Evolutionary conservation across 306 rosid genomes (phyloP).

Genomic region (Vigna reflexopilosa): DNA sequence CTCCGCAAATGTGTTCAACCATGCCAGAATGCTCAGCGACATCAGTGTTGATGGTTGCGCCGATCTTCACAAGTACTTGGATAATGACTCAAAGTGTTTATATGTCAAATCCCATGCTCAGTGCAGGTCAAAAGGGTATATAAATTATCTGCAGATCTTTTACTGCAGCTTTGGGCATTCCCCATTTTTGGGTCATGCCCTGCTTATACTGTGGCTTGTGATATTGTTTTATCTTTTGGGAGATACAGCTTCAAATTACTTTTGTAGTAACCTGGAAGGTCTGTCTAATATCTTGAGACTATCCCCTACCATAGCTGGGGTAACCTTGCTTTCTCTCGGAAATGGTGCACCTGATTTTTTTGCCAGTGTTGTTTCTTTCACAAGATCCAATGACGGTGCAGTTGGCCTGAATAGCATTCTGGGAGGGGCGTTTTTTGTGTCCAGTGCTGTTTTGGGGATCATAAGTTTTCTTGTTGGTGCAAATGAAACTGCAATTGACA

Average conservation of each 20-base stretch:
- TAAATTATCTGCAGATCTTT: constrained; percentile 42
- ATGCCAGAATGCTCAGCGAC: constrained; percentile 39
- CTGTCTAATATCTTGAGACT: constrained; percentile 34
- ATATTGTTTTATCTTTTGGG: constrained; percentile 42
- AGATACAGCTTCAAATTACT: constrained; percentile 47
- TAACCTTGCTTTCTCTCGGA: constrained; percentile 42
- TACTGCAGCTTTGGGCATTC: constrained; percentile 41
- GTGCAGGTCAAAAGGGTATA: constrained; percentile 44
- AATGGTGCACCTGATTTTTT: constrained; percentile 47
- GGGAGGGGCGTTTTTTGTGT: constrained; percentile 46
- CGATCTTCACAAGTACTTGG: constrained; percentile 41
- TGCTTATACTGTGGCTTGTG: constrained; percentile 31
- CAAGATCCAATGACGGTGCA: constrained; percentile 45
- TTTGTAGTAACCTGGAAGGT: constrained; percentile 41
- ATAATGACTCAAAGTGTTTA: constrained; percentile 35
- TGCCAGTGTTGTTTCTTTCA: constrained; percentile 49
- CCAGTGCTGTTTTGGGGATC: constrained; percentile 41
- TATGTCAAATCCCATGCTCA: constrained; percentile 40
- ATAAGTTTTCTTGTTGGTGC: constrained; percentile 34
- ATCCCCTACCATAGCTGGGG: constrained; percentile 45
- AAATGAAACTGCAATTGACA: constrained; percentile 38
- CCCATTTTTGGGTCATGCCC: constrained; percentile 32
- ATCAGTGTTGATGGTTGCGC: constrained; percentile 37
- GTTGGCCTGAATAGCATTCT: constrained; percentile 43
- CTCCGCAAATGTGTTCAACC: constrained; percentile 36